Percentiles rank a stretch among this genome's conserved stretches.
phyloP scores from a whole-genome alignment of 441 rosid genomes.

The Kokia cookei region DNA sequence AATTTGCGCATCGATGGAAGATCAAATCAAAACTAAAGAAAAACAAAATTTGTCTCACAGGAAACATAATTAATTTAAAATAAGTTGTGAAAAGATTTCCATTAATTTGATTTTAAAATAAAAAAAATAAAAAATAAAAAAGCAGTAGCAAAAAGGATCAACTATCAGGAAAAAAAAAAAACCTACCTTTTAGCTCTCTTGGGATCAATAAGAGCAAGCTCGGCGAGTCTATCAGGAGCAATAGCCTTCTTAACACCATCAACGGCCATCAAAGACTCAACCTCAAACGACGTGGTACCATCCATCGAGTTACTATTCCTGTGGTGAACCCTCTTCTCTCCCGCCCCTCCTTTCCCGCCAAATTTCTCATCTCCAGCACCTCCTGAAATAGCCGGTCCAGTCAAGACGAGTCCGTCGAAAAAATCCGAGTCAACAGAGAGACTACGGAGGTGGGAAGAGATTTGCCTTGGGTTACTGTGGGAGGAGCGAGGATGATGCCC shows the following conservation, averaged over 20 bases:
- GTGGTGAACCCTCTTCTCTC: slow-evolving; percentile 50
- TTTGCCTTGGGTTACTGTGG: slow-evolving; percentile 4
- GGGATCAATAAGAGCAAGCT: slow-evolving; percentile 87
- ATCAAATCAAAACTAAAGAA: too few species aligned
- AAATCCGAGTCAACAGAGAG: slow-evolving; percentile 86
- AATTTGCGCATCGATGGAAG: too few species aligned
- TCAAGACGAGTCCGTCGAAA: slow-evolving; percentile 51
- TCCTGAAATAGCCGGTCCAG: slow-evolving; percentile 21
- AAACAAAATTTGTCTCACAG: too few species aligned
- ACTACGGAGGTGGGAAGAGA: slow-evolving; percentile 68
- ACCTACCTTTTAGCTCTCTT: slow-evolving; percentile 88
- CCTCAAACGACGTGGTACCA: slow-evolving; percentile 40
- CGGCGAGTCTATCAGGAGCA: slow-evolving; percentile 81
- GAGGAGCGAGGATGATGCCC: slow-evolving; percentile 17
- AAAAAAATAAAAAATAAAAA: too few species aligned
- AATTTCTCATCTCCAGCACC: slow-evolving; percentile 22
- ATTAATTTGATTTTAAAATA: too few species aligned
- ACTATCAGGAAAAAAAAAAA: too few species aligned
- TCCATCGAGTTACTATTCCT: slow-evolving; percentile 88
- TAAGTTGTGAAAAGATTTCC: too few species aligned
- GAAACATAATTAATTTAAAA: too few species aligned
- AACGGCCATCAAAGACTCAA: slow-evolving; percentile 37
- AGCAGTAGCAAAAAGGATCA: not conserved
- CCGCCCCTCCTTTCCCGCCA: slow-evolving; percentile 12
- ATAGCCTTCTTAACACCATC: slow-evolving; percentile 76